Percentiles rank a stretch among this genome's conserved stretches.
Conservation (phyloP, 225 moss, liverwort and hornwort species). For the Pleurozium schreberi region DNA sequence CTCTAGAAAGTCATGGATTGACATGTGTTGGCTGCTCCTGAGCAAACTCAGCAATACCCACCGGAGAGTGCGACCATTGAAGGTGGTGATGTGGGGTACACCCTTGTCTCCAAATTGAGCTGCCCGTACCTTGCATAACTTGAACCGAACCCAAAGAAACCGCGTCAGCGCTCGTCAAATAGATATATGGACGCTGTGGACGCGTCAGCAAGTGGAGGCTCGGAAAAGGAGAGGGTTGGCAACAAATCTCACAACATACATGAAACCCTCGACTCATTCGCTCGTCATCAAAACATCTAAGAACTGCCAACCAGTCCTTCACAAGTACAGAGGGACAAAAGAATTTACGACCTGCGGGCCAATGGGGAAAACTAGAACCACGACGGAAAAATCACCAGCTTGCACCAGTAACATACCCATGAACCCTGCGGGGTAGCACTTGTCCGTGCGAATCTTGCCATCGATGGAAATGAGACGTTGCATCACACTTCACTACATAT, state of each 20-base stretch:
- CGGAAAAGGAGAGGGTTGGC: neutral
- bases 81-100: conserved; percentile 53
- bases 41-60: neutral
- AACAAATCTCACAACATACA: neutral
- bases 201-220: neutral
- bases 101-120: conserved; percentile 59
- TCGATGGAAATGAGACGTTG: conserved; percentile 74
- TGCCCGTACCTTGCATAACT: conserved; percentile 61
- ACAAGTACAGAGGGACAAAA: neutral
- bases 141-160: conserved; percentile 28
- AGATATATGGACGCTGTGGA: neutral
- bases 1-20: neutral
- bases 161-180: neutral
- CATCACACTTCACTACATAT: too few species aligned
- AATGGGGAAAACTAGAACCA: neutral
- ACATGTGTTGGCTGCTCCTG: neutral
- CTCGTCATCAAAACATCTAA: neutral
- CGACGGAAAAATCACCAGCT: neutral
- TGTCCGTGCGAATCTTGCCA: conserved; percentile 72
- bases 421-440: conserved; percentile 71
- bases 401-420: conserved; percentile 24
- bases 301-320: neutral
- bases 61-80: conserved; percentile 57
- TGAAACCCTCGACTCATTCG: neutral
- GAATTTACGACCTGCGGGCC: neutral